Evolutionary conservation across 768 basidiomycete genomes (phyloP), one percentile per base, ranked within the genome.

Genomic region (Crepidotus variabilis): DNA sequence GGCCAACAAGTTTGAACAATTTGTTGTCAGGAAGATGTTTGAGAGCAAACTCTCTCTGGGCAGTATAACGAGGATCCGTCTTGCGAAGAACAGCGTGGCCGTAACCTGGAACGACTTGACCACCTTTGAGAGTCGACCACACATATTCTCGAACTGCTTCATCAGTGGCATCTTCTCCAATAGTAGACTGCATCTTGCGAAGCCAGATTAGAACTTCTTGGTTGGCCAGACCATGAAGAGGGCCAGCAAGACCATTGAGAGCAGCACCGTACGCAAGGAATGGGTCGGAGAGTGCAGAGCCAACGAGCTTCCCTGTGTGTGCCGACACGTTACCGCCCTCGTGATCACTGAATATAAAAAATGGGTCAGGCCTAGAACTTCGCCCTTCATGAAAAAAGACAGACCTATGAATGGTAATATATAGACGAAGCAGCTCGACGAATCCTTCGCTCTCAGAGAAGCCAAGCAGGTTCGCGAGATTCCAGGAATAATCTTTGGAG

Each of bases 291-390:
- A 98, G 88, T 52, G 96, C 95, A 54, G 94, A 94, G 54, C 92
- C 93, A 61, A 95, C 94, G 20, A 94, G 80, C 73, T 95, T 92
- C 56, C 91, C 91, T 20, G 93, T 90, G 78, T 95, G 93, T 1
- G 93, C 94, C 51, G 96, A 98, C 59, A 98, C 96, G 64, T 98
- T 98, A 47, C 96, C 96, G 70, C 96, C 96, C 74, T 98, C 96
- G 75, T 98, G 96, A 69, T 98, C 96, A 69, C 89, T 88, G 43
- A 43, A 45, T 50, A 22, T 1, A 48, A 8, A 20, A 5, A 18
- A 50, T 63, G 11, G 52, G 47, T 24, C 24, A 36, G 57, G 50
- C 51, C 51, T 24, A 36, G 1, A 52, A 46, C 50, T 14, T 35
- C 6, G 34, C 28, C 3, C 28, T 43, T 11, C 13, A 16, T 20